Base-by-base conservation (phyloP, 306 rosid genomes). In the Quillaja saponaria region DNA sequence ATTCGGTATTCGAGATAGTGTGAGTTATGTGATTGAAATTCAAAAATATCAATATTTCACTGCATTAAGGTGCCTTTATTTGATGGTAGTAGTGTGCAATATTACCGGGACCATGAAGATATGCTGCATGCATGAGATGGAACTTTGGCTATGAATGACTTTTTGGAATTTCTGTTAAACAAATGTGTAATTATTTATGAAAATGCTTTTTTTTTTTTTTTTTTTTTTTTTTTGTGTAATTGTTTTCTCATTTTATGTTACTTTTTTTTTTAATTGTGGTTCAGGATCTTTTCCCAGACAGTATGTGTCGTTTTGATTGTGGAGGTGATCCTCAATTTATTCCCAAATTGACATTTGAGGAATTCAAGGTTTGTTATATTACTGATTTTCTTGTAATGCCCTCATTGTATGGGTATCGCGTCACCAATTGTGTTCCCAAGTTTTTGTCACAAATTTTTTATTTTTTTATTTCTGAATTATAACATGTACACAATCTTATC, bases 271-370 rank as follows among this genome's bases (percentile, higher is more conserved):
- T 71, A 21, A 65, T 14, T 68, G 61, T 64, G 40, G 34, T 20
- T 31, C 88, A 92, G 99, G 95, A 95, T 72, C 97, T 92, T 67
- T 92, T 81, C 75, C 99, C 99, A 8, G 97, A 92, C 72, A 92
- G 81, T 70, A 80, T 97, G 37, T 92, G 87, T 60, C 97, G 96
- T 37, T 97, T 92, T 70, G 99, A 92, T 73, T 89, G 99, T 10
- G 99, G 99, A 71, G 99, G 99, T 14, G 99, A 92, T 76, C 99
- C 99, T 31, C 78, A 34, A 58, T 90, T 79, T 73, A 92, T 92
- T 77, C 99, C 99, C 48, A 89, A 81, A 53, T 85, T 92, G 77
- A 83, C 91, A 50, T 92, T 74, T 66, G 90, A 89, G 65, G 87
- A 87, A 70, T 92, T 92, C 73, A 87, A 89, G 99, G 99, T 92